Evolutionary conservation across 2,329 filamentous ascomycete species (phyloP).

Genomic region (Nemania bipapillata): DNA sequence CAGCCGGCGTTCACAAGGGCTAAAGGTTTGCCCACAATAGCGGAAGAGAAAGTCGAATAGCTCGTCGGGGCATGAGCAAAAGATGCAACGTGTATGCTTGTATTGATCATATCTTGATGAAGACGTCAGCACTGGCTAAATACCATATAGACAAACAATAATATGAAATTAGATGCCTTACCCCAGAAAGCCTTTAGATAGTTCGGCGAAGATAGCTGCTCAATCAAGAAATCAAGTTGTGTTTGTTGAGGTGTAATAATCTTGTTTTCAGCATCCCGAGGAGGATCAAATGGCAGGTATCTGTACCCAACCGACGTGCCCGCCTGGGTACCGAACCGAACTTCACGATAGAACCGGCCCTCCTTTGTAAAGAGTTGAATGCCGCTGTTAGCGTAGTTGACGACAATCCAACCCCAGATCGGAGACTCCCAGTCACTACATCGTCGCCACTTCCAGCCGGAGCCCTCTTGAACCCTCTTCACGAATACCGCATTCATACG

Average conservation of each 20-base stretch:
- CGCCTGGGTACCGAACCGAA: neutral
- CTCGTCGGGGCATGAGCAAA: too few species aligned
- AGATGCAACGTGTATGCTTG: too few species aligned
- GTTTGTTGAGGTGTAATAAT: neutral
- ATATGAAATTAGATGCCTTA: too few species aligned
- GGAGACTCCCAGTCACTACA: too few species aligned
- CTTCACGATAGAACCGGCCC: neutral
- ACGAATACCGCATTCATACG: too few species aligned
- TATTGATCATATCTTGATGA: neutral
- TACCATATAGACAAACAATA: too few species aligned
- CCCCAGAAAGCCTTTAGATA: too few species aligned
- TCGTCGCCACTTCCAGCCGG: too few species aligned
- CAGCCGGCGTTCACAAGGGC: neutral
- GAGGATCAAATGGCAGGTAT: neutral
- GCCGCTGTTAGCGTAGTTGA: neutral
- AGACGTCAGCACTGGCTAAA: too few species aligned
- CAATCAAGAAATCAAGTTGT: neutral
- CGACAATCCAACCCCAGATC: neutral
- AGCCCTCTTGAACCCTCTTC: too few species aligned
- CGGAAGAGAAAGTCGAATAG: too few species aligned
- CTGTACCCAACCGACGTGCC: neutral
- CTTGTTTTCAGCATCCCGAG: neutral
- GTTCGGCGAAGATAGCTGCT: too few species aligned
- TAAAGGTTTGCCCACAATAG: neutral
- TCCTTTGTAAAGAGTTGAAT: neutral